A percentile compares a stretch with the other conserved stretches of the same genome.
Conservation (phyloP, 139 green algal species). For the Dunaliella primolecta region DNA sequence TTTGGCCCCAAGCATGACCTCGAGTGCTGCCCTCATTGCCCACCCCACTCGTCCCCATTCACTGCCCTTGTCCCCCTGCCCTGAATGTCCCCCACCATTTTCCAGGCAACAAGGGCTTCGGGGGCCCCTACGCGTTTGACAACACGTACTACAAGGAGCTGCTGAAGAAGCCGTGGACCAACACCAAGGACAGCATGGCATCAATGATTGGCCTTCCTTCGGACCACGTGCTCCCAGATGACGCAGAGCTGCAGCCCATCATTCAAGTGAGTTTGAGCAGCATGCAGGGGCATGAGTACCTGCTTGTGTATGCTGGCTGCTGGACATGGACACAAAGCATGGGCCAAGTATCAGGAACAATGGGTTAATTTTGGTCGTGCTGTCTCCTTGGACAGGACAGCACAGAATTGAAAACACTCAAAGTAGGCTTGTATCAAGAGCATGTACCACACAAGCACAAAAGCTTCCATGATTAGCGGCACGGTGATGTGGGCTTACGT, state of each 20-base stretch:
- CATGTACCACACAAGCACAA: no score
- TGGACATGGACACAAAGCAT: background rate
- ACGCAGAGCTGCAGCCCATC: slow-evolving; percentile 31
- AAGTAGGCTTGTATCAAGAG: no score
- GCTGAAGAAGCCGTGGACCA: slow-evolving; percentile 67
- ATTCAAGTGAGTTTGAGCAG: slow-evolving; percentile 18
- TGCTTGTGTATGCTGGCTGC: background rate
- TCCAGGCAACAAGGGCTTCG: slow-evolving; percentile 85
- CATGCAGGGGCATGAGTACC: slow-evolving; percentile 14
- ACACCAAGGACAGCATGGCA: slow-evolving; percentile 54
- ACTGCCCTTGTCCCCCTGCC: no score
- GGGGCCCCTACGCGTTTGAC: slow-evolving; percentile 86
- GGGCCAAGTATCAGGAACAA: background rate
- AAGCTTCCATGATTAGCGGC: no score
- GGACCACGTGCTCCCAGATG: slow-evolving; percentile 81
- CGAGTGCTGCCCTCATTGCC: no score
- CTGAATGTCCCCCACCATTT: no score
- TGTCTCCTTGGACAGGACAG: background rate
- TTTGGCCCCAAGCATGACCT: no score
- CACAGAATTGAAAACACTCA: background rate
- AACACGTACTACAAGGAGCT: slow-evolving; percentile 86
- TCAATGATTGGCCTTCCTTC: slow-evolving; percentile 79
- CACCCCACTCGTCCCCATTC: no score
- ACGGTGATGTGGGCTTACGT: no score
- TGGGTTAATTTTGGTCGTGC: background rate